These are phyloP conservation scores for Sugiyamaella valdiviana DNA, from an alignment of 805 yeast species.

Conservation along the genomic window DNA sequence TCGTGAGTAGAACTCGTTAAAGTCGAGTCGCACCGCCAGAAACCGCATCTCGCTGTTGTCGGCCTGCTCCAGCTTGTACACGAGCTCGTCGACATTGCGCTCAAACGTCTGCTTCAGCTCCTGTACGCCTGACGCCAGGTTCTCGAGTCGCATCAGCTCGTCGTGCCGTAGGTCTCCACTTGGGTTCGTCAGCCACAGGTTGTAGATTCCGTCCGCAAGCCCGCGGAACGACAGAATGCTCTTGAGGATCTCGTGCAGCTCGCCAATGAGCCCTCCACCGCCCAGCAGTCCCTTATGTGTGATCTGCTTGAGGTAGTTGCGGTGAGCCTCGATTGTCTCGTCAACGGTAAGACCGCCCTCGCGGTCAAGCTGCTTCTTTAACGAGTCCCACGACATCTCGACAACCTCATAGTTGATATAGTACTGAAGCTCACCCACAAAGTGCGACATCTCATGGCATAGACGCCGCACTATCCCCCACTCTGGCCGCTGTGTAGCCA, in stretches of 20 bases:
- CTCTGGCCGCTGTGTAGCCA: conserved; percentile 2
- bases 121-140: conserved; percentile 15
- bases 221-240: conserved; percentile 24
- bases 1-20: conserved; percentile 30
- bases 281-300: conserved; percentile 31
- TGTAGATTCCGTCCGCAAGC: conserved; percentile 21
- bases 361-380: conserved; percentile 21
- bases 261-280: conserved; percentile 24
- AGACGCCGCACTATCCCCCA: conserved; percentile 25
- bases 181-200: conserved; percentile 15
- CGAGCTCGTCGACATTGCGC: conserved; percentile 21
- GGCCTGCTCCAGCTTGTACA: conserved; percentile 24
- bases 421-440: conserved; percentile 32
- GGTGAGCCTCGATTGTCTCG: conserved; percentile 31
- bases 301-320: conserved; percentile 28
- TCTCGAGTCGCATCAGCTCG: conserved; percentile 14
- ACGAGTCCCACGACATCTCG: conserved; percentile 33
- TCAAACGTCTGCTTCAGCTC: conserved; percentile 20
- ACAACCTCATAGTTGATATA: conserved; percentile 34
- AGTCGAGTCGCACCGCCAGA: conserved; percentile 32
- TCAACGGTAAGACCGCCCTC: conserved; percentile 29
- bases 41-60: conserved; percentile 32
- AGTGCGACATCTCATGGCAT: conserved; percentile 30
- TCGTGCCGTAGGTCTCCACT: conserved; percentile 7
- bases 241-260: conserved; percentile 31